phyloP scores from a whole-genome alignment of 106 monocot species.

The Dendrobium catenatum region DNA sequence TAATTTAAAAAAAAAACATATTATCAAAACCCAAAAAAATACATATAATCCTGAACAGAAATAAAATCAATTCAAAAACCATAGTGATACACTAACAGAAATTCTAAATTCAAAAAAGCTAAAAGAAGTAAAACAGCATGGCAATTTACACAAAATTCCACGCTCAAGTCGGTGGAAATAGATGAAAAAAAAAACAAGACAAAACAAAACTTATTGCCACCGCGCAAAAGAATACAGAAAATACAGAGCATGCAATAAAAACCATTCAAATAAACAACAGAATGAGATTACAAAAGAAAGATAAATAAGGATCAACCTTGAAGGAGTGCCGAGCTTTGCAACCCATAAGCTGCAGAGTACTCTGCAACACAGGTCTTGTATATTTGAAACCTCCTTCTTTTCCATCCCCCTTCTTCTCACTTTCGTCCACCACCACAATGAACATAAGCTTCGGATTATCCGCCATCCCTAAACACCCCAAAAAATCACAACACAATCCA shows the following conservation, averaged over 20 bases:
- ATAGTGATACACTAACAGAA: neutral
- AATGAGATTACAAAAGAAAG: neutral
- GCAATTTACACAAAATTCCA: too few species aligned
- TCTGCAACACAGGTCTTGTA: conserved; percentile 75
- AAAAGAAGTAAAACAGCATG: neutral
- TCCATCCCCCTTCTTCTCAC: conserved; percentile 7
- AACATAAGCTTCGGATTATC: conserved; percentile 55
- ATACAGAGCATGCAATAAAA: neutral
- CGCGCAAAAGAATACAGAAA: neutral
- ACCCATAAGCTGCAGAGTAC: conserved; percentile 80
- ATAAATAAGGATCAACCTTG: conserved; percentile 37
- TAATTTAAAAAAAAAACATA: neutral
- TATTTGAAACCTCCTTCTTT: conserved; percentile 34
- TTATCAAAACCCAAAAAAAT: neutral
- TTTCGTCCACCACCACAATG: conserved; percentile 64
- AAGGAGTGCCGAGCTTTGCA: conserved; percentile 89
- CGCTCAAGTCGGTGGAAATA: too few species aligned
- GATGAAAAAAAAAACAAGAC: neutral
- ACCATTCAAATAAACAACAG: neutral
- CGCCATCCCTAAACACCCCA: conserved; percentile 28
- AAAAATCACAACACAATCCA: neutral
- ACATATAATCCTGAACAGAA: neutral
- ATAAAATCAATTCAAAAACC: neutral
- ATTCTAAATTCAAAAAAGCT: neutral
- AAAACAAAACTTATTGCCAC: too few species aligned